Conservation (phyloP, 495 filamentous ascomycete genomes). For the Trypethelium eluteriae region DNA sequence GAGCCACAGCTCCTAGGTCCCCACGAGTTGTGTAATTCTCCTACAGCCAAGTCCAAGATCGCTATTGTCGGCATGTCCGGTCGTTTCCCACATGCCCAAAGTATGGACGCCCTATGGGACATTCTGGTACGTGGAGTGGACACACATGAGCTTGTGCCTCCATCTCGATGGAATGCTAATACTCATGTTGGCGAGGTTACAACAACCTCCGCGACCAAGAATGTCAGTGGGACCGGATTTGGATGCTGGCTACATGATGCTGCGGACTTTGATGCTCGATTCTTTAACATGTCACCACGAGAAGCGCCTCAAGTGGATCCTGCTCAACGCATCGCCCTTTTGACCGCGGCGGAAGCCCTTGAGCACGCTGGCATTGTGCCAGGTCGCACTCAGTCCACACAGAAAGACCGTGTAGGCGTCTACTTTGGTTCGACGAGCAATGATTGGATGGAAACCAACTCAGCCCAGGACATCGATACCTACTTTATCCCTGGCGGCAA, state of each 20-base stretch:
- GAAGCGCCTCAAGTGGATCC: conserved; percentile 41
- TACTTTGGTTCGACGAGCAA: conserved; percentile 37
- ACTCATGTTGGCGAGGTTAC: conserved; percentile 29
- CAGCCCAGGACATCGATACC: conserved; percentile 36
- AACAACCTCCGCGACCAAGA: conserved; percentile 24
- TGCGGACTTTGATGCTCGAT: conserved; percentile 37
- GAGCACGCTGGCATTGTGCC: conserved; percentile 36
- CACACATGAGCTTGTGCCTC: conserved; percentile 18
- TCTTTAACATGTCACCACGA: conserved; percentile 41
- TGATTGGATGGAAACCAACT: conserved; percentile 36
- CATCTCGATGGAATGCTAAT: conserved; percentile 25
- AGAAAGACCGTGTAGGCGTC: conserved; percentile 32
- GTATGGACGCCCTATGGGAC: conserved; percentile 24
- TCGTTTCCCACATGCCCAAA: conserved; percentile 25
- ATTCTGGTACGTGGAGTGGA: conserved; percentile 21
- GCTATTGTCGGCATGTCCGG: conserved; percentile 32
- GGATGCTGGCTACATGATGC: conserved; percentile 39
- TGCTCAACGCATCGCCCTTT: conserved; percentile 33
- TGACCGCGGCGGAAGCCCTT: conserved; percentile 38
- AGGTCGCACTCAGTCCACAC: conserved; percentile 31
- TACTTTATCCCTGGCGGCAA: conserved; percentile 39
- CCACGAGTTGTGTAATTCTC: background rate
- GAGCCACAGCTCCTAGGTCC: background rate
- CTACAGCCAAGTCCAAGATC: conserved; percentile 24
- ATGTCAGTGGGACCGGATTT: conserved; percentile 31